A percentile compares a stretch with the other conserved stretches of the same genome.
Evolutionary conservation across 2,329 filamentous ascomycete genomes (phyloP).

Genomic region (Thyridium curvatum): DNA sequence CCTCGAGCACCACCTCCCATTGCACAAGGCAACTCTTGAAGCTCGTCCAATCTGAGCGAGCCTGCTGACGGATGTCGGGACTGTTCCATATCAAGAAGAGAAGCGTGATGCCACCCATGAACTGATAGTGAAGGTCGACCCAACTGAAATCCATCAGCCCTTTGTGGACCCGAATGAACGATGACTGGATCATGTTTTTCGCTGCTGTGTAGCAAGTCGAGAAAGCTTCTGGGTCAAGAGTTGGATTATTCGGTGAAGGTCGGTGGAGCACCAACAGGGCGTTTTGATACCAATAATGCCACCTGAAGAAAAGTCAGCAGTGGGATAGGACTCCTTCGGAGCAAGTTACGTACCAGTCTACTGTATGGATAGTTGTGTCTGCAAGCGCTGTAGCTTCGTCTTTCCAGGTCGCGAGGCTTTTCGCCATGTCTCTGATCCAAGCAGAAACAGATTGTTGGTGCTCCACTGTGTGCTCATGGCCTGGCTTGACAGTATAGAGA

Average conservation of each 20-base stretch:
- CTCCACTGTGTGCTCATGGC: too few relatives aligned
- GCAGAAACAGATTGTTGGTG: neutral
- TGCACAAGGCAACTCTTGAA: constrained; percentile 16
- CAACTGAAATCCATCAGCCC: constrained; percentile 12
- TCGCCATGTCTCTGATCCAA: constrained; percentile 6
- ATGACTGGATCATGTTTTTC: constrained; percentile 13
- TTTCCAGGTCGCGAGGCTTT: neutral
- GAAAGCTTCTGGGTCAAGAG: constrained; percentile 4
- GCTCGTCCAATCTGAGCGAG: constrained; percentile 9
- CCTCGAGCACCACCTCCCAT: constrained; percentile 12
- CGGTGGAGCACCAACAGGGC: constrained; percentile 14
- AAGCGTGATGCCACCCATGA: constrained; percentile 15
- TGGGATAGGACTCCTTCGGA: neutral
- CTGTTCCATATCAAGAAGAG: constrained; percentile 12
- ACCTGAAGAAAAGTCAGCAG: constrained; percentile 1
- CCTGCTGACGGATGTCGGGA: constrained; percentile 1
- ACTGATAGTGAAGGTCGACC: constrained; percentile 15
- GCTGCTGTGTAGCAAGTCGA: constrained; percentile 11
- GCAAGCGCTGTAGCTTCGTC: constrained; percentile 1
- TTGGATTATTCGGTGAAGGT: constrained; percentile 8
- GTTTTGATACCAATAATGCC: constrained; percentile 14
- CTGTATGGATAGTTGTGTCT: constrained; percentile 2
- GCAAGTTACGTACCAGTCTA: constrained; percentile 7
- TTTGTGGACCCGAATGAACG: constrained; percentile 11
- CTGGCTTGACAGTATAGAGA: constrained; percentile 1